These are phyloP conservation scores for Salix viminalis DNA, from an alignment of 345 rosid genomes.

Conservation along the genomic window DNA sequence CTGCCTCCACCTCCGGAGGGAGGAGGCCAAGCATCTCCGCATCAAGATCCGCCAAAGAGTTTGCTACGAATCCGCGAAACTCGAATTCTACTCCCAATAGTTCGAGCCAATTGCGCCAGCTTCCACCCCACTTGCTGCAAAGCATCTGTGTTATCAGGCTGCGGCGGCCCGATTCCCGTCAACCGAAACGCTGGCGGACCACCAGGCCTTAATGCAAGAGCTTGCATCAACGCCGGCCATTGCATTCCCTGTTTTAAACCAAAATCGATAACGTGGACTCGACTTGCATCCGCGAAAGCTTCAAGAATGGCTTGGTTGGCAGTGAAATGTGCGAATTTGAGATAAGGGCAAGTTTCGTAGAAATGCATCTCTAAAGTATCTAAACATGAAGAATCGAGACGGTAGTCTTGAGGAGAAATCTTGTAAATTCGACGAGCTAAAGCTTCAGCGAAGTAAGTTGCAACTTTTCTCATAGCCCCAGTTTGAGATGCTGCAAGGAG, in stretches of 20 bases:
- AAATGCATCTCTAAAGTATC: conserved; percentile 33
- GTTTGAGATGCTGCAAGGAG: conserved; percentile 30
- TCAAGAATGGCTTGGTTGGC: conserved; percentile 33
- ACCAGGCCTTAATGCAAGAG: conserved; percentile 24
- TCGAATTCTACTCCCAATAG: conserved; percentile 31
- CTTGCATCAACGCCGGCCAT: conserved; percentile 33
- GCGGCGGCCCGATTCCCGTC: conserved; percentile 30
- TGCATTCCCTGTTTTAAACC: conserved; percentile 37
- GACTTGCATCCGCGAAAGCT: conserved; percentile 19
- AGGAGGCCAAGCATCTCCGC: conserved; percentile 29
- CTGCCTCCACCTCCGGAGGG: conserved; percentile 24
- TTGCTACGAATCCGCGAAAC: conserved; percentile 34
- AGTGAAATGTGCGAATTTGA: conserved; percentile 27
- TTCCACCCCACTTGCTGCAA: conserved; percentile 37
- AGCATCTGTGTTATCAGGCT: conserved; percentile 20
- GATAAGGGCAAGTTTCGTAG: conserved; percentile 28
- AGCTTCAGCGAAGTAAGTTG: conserved; percentile 27
- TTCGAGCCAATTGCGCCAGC: conserved; percentile 24
- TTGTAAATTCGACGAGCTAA: conserved; percentile 34
- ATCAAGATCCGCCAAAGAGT: conserved; percentile 28
- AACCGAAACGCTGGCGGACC: conserved; percentile 26
- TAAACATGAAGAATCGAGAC: conserved; percentile 17
- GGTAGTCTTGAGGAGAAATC: conserved; percentile 16
- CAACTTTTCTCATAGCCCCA: conserved; percentile 31
- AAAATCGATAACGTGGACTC: conserved; percentile 34